phyloP scores from a whole-genome alignment of 306 rosid genomes.

The Citrullus colocynthis region DNA sequence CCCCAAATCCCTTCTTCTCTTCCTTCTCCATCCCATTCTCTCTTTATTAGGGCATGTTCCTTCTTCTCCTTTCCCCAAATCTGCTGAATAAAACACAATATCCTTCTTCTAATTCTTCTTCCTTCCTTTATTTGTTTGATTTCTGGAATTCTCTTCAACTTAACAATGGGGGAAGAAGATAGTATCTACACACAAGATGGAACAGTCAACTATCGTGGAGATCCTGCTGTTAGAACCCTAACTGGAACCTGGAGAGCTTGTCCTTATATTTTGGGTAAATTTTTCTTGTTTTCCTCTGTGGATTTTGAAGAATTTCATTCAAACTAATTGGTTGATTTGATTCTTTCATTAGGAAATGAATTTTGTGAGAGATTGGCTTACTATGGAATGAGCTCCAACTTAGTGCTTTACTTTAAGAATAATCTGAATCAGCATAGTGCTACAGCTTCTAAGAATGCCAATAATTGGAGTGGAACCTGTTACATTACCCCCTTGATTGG shows the following conservation, averaged over 20 bases:
- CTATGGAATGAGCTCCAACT: slow-evolving; percentile 7
- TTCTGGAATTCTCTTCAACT: too few relatives aligned
- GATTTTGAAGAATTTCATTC: not conserved
- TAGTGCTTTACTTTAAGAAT: slow-evolving; percentile 3
- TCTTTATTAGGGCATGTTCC: not conserved
- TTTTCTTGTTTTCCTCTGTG: not conserved
- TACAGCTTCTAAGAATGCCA: slow-evolving; percentile 5
- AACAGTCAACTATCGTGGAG: slow-evolving; percentile 2
- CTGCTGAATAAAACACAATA: too few relatives aligned
- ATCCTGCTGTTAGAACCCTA: not conserved
- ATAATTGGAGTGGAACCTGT: slow-evolving; percentile 12
- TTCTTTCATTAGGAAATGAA: not conserved
- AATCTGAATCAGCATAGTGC: slow-evolving; percentile 8
- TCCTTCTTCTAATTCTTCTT: not conserved
- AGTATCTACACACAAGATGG: slow-evolving; percentile 12
- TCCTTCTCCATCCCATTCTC: not conserved
- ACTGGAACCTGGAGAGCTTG: slow-evolving; percentile 15
- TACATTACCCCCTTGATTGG: slow-evolving; percentile 10
- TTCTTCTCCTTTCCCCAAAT: not conserved
- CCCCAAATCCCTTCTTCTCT: not conserved
- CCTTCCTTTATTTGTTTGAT: not conserved
- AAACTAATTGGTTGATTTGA: too few relatives aligned
- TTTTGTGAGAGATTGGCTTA: slow-evolving; percentile 13
- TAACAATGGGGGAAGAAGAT: slow-evolving; percentile 6
- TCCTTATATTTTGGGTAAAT: slow-evolving; percentile 7